Base-by-base conservation (phyloP, 306 rosid genomes). In the Trifolium fragiferum region DNA sequence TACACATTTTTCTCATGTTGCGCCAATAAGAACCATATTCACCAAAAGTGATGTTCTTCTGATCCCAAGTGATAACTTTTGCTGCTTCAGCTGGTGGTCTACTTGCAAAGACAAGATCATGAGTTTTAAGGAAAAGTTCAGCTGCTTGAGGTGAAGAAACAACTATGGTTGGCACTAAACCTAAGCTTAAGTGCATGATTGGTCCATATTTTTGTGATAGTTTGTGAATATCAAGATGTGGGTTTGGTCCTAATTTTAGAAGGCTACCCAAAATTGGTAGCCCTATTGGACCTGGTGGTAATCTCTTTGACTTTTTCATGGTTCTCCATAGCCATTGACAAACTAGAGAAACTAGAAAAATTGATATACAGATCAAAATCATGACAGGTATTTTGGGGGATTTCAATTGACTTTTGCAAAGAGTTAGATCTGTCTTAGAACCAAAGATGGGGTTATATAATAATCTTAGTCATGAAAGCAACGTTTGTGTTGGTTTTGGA, bases 271-370 rank as follows among this genome's bases (percentile, higher is more conserved):
- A 25, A 71, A 91, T 58, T 1, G 93, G 95, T 3, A 86, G 68
- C 20, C 97, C 95, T 66, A 10, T 89, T 1, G 95, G 95, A 78
- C 97, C 95, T 2, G 91, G 93, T 54, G 97, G 95, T 59, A 87
- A 70, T 38, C 33, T 83, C 20, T 55, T 84, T n/a, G 44, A 30
- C 15, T 75, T 87, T 7, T 41, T 78, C 1, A 6, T 75, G 81
- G 20, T 72, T 81, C 59, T 66, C 78, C 74, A 53, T 43, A 61
- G 70, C 76, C 84, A 80, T 35, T 86, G 10, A 73, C 1, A 81
- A 72, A 77, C 44, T 47, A 91, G 63, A 63, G 65, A 76, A 66
- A 76, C 19, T 11, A 87, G 35, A 20, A 78, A 53, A 63, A 78
- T 5, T n/a, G 82, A 53, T 7, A 73, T 25, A 86, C 73, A 82